Base-by-base conservation (phyloP, 441 rosid genomes). In the Gossypium davidsonii region DNA sequence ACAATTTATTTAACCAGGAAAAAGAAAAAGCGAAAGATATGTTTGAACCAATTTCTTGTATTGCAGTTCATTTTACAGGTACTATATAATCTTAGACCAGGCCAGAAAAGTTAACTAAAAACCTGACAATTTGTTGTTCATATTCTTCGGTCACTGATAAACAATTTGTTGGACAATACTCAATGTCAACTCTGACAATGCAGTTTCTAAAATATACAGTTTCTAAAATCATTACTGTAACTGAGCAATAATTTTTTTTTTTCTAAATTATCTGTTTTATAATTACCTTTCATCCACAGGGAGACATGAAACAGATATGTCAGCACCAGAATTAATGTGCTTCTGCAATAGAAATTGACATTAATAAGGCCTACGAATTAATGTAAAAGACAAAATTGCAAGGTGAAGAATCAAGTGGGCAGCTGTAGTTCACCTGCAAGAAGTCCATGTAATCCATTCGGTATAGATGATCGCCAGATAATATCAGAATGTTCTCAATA, bases 361-460 rank as follows among this genome's bases (percentile, higher is more conserved):
- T 37, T 11, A 25, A 7, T 51, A 26, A 67, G 10, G 58, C 59
- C 44, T 49, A 10, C 25, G 6, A 15, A 14, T 15, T 49, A 49
- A 67, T 17, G 25, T 31, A 21, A 59, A 34, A 44, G 62, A 48
- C 31, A 44, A 42, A 48, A 70, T 5, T 37, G 15, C 6, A 10
- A 56, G 6, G 25, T 53, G 51, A 65, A 37, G 23, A 62, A 66
- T 6, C 5, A 18, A 73, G 60, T 31, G 31, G 48, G 26, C 62
- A 57, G 69, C 65, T 56, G 25, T 23, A 21, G 67, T 72, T 46
- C 67, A 89, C 98, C 94, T 90, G 91, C 73, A 93, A 77, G 76
- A 90, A 90, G 69, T 90, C 91, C 90, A 89, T 89, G 77, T 92
- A 90, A 62, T 90, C 96, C 97, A 92, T 92, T 56, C 89, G 87